Conservation (phyloP, 2,329 filamentous ascomycete genomes). For the Scedosporium boydii region DNA sequence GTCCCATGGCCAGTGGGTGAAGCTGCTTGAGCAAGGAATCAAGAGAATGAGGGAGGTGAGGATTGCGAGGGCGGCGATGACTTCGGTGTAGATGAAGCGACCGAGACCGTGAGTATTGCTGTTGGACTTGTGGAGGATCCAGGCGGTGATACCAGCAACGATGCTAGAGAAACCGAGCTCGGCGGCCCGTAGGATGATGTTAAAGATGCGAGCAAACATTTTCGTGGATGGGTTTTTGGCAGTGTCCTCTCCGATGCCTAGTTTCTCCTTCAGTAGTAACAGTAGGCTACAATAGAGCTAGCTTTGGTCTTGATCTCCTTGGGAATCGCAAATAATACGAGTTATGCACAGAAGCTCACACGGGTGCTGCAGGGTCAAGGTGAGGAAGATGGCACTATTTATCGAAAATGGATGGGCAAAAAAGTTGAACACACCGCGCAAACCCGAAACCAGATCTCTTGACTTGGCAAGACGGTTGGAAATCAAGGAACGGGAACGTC, state of each 20-base stretch:
- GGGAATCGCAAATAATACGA: too few relatives aligned
- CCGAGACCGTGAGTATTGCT: constrained; percentile 21
- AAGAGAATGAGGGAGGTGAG: constrained; percentile 63
- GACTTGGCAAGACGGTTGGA: background rate
- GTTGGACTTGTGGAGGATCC: constrained; percentile 49
- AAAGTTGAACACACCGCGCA: background rate
- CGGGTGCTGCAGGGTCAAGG: background rate
- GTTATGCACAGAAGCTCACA: background rate
- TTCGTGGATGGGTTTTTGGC: constrained; percentile 15
- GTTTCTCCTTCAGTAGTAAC: too few relatives aligned
- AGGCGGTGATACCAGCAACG: constrained; percentile 59
- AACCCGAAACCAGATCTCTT: background rate
- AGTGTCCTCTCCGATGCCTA: too few relatives aligned
- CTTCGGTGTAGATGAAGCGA: constrained; percentile 66
- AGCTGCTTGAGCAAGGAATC: constrained; percentile 57
- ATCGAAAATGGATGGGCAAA: background rate
- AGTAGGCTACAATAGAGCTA: too few relatives aligned
- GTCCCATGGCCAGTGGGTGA: constrained; percentile 64
- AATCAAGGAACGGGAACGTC: background rate
- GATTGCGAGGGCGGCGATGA: constrained; percentile 60
- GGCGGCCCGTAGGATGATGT: constrained; percentile 26
- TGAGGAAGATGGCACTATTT: background rate
- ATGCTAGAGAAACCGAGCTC: constrained; percentile 64
- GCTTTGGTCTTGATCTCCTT: too few relatives aligned
- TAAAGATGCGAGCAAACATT: constrained; percentile 30